Evolutionary conservation across 768 basidiomycete species (phyloP), one percentile per base, ranked within the genome.

Genomic region (Tricholomella constricta): DNA sequence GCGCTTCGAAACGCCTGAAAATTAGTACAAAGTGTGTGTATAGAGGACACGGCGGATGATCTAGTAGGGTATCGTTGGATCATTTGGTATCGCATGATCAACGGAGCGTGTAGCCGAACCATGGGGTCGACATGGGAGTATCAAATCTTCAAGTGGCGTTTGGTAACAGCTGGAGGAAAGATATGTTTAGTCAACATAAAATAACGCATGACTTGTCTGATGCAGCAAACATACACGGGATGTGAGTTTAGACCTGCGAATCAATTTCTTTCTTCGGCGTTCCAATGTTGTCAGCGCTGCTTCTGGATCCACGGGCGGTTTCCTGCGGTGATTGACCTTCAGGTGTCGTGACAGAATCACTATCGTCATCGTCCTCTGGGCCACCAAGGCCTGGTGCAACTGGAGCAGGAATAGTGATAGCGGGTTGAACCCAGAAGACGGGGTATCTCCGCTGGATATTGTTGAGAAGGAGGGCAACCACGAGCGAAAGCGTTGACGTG

Each of bases 381-480:
- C 50, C 54, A 27, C 58, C 54, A 20, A 57, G 61, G 15, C 42
- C 59, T 6, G 63, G 56, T 7, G 57, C 47, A 9, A 56, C 54
- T 8, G 55, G 59, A 15, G 61, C 52, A 17, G 59, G 57, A 4
- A 48, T 56, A n/a, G 54, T 37, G n/a, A 60, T 45, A 11, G 62
- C 45, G 11, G 69, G 65, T 4, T 60, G 58, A 53, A 69, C 70
- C 80, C 81, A 84, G 57, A 74, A 81, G 15, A 73, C 59, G 12
- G 80, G 80, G 53, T 76, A 83, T 41, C 74, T 67, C 29, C 78
- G 64, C 59, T 80, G 80, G 34, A 82, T 75, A 59, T 82, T 83
- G 57, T 83, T 78, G 44, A 72, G 54, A 20, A 79, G 42, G 14
- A 84, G 67, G 4, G 79, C 80, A 3, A 80, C 75, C 0, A 51